Percentiles rank a stretch among this genome's conserved stretches.
Conservation (phyloP, 164 flowering plant species). For the Vitis cinerea region DNA sequence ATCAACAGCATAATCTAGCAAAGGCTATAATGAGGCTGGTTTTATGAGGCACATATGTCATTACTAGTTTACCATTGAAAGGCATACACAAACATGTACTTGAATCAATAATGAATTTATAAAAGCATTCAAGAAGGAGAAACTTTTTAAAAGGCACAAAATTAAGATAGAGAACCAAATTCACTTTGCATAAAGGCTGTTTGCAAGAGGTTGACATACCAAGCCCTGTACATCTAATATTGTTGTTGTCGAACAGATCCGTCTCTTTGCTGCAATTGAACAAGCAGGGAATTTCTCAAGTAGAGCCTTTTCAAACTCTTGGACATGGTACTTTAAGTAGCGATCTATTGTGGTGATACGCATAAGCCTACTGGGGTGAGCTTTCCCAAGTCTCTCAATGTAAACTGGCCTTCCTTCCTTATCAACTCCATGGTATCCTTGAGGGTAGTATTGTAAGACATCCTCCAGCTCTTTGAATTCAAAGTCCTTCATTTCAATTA, state of each 20-base stretch:
- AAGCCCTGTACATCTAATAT: slow-evolving; percentile 95
- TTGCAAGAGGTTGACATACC: slow-evolving; percentile 43
- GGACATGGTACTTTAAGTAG: slow-evolving; percentile 88
- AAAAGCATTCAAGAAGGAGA: too few species aligned
- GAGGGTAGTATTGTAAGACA: slow-evolving; percentile 85
- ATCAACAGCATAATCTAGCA: too few species aligned
- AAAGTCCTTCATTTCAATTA: slow-evolving; percentile 50
- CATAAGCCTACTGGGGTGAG: slow-evolving; percentile 83
- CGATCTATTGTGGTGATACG: slow-evolving; percentile 77
- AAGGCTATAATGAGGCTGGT: too few species aligned
- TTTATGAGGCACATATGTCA: too few species aligned
- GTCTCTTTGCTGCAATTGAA: slow-evolving; percentile 84
- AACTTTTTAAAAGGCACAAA: neutral
- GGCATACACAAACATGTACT: too few species aligned
- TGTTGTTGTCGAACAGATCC: slow-evolving; percentile 78
- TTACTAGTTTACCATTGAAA: too few species aligned
- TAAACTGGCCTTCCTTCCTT: slow-evolving; percentile 94
- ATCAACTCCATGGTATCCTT: slow-evolving; percentile 98
- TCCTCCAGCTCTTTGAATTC: slow-evolving; percentile 84
- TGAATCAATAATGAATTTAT: too few species aligned
- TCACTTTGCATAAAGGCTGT: neutral
- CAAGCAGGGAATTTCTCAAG: slow-evolving; percentile 90
- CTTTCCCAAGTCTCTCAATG: slow-evolving; percentile 94
- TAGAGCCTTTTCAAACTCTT: slow-evolving; percentile 86
- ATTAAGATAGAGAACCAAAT: neutral